Evolutionary conservation across 1,284 basidiomycete species (phyloP).

Genomic region (Ceratobasidium sp.): DNA sequence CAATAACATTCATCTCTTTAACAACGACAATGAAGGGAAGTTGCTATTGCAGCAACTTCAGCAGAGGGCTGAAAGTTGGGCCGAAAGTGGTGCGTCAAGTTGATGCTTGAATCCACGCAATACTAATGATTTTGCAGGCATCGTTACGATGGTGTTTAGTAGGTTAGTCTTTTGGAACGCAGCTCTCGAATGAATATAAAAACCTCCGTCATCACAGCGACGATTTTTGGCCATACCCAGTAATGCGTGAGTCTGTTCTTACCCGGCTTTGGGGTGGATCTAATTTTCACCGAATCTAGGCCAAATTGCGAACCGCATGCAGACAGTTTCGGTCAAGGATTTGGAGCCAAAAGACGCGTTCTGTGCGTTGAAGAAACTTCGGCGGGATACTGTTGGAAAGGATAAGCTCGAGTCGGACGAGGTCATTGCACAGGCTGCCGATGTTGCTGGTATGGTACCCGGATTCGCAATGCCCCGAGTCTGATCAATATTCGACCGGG

Average conservation of each 20-base stretch:
- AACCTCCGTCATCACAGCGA: slow-evolving; percentile 61
- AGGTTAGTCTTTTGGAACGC: slow-evolving; percentile 65
- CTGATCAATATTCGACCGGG: not conserved
- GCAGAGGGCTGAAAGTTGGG: slow-evolving; percentile 87
- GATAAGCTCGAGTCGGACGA: slow-evolving; percentile 49
- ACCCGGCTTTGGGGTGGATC: not conserved
- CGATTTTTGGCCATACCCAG: slow-evolving; percentile 83
- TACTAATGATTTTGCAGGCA: slow-evolving; percentile 62
- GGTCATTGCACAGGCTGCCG: slow-evolving; percentile 60
- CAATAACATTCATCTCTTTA: slow-evolving; percentile 80
- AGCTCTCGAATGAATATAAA: slow-evolving; percentile 45
- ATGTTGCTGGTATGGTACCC: slow-evolving; percentile 60
- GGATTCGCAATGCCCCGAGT: not conserved
- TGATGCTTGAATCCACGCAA: slow-evolving; percentile 43
- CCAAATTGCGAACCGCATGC: slow-evolving; percentile 79
- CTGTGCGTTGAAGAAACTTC: slow-evolving; percentile 63
- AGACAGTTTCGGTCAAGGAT: slow-evolving; percentile 80
- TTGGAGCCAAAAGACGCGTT: slow-evolving; percentile 73
- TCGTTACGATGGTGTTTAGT: slow-evolving; percentile 83
- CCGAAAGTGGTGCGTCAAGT: slow-evolving; percentile 73
- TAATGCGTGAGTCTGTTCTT: slow-evolving; percentile 68
- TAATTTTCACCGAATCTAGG: slow-evolving; percentile 58
- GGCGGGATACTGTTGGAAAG: slow-evolving; percentile 52
- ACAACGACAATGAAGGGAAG: slow-evolving; percentile 82
- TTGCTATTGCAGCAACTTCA: slow-evolving; percentile 85